These are phyloP conservation scores for Cutaneotrichosporon sp. DNA, from an alignment of 1,284 basidiomycete genomes.

Conservation along the genomic window DNA sequence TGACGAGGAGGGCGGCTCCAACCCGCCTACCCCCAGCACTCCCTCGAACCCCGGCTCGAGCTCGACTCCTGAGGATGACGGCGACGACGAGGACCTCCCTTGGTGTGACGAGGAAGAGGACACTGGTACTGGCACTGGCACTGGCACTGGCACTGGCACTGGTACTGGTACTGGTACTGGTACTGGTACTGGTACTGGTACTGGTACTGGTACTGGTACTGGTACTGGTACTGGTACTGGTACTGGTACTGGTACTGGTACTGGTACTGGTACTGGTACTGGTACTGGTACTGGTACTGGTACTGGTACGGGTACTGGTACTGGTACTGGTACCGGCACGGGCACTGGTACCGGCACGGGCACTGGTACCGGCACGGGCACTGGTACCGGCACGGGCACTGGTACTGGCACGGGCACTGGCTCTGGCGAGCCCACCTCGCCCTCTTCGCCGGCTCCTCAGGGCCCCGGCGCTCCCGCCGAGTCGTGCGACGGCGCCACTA, in stretches of 20 bases:
- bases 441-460: background rate
- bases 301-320: conserved; percentile 6
- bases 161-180: too few relatives aligned
- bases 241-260: background rate
- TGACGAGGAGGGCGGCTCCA: background rate
- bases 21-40: background rate
- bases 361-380: background rate
- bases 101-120: conserved; percentile 24
- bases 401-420: too few relatives aligned
- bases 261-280: conserved; percentile 50
- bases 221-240: background rate
- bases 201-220: background rate
- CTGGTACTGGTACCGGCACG: too few relatives aligned
- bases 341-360: conserved; percentile 1
- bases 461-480: conserved; percentile 1
- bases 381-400: background rate
- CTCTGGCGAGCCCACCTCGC: background rate
- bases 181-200: too few relatives aligned
- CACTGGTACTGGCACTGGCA: background rate
- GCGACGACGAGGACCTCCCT: conserved; percentile 22
- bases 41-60: background rate
- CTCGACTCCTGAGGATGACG: conserved; percentile 5
- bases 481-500: conserved; percentile 3
- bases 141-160: background rate
- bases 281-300: background rate